Evolutionary conservation across 306 rosid species (phyloP).

Genomic region (Corylus americana): DNA sequence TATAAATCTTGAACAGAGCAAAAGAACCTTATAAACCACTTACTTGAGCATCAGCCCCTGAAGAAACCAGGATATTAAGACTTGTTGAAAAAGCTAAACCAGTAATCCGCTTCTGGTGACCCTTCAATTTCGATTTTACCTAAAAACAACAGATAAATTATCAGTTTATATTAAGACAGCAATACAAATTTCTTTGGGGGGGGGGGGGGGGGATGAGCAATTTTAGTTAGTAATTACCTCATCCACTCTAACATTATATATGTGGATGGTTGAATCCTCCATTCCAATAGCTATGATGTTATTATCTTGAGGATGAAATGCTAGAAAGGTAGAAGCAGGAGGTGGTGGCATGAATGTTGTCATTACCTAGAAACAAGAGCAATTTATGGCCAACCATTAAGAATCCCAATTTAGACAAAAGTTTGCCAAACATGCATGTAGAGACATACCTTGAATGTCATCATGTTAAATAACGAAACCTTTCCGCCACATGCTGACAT

Average conservation of each 20-base stretch:
- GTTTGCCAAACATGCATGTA: constrained; percentile 1
- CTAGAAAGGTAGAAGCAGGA: constrained; percentile 77
- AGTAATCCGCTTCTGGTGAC: constrained; percentile 75
- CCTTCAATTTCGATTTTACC: constrained; percentile 82
- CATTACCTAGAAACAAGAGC: constrained; percentile 65
- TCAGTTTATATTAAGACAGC: constrained; percentile 27
- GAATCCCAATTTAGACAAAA: constrained; percentile 15
- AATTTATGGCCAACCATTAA: constrained; percentile 27
- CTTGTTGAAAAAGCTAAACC: constrained; percentile 81
- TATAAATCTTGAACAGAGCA: constrained; percentile 24
- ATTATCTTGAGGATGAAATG: constrained; percentile 87
- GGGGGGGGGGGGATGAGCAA: constrained; percentile 2
- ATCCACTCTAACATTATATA: constrained; percentile 72
- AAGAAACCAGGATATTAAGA: constrained; percentile 76
- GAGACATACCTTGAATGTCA: constrained; percentile 68
- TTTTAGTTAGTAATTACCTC: constrained; percentile 54
- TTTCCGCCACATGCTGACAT: constrained; percentile 91
- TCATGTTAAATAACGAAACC: constrained; percentile 79
- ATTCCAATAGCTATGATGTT: constrained; percentile 92
- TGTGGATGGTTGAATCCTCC: constrained; percentile 86
- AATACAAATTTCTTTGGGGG: neutral
- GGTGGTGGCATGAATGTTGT: constrained; percentile 78
- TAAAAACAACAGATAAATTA: constrained; percentile 26
- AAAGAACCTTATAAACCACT: constrained; percentile 26
- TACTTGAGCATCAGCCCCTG: constrained; percentile 90